phyloP scores from a whole-genome alignment of 805 yeast species.

The Nadsonia fulvescens region DNA sequence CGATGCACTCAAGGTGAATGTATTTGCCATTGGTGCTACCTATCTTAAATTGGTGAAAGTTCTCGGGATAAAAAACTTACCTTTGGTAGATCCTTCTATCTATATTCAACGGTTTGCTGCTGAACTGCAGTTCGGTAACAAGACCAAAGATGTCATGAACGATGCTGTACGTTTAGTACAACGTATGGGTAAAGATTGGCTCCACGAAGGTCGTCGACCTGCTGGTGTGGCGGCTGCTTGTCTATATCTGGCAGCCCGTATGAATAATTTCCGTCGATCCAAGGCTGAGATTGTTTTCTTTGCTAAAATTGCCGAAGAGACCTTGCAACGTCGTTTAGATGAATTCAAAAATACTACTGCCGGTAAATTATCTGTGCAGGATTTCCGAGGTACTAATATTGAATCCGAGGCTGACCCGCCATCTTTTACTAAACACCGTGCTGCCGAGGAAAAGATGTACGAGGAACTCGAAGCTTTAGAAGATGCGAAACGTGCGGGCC shows the following conservation, averaged over 20 bases:
- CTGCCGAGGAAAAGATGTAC: conserved; percentile 3
- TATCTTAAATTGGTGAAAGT: conserved; percentile 83
- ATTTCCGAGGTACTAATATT: conserved; percentile 37
- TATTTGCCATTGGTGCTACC: conserved; percentile 90
- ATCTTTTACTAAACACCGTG: conserved; percentile 46
- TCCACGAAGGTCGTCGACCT: conserved; percentile 90
- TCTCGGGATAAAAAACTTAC: conserved; percentile 57
- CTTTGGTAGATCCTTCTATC: conserved; percentile 85
- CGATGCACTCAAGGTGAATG: conserved; percentile 75
- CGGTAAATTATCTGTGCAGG: conserved; percentile 51
- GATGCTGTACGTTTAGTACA: conserved; percentile 81
- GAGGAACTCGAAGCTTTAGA: conserved; percentile 5
- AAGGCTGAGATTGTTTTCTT: conserved; percentile 90
- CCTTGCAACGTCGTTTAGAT: conserved; percentile 73
- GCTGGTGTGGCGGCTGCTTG: conserved; percentile 99
- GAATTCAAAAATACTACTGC: conserved; percentile 72
- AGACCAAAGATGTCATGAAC: conserved; percentile 47
- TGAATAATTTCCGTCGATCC: conserved; percentile 85
- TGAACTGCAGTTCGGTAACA: conserved; percentile 61
- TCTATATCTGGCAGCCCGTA: conserved; percentile 78
- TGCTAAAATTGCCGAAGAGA: conserved; percentile 87
- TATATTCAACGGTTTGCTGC: conserved; percentile 91
- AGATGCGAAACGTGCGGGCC: too few species aligned
- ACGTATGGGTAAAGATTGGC: conserved; percentile 90
- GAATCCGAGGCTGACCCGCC: conserved; percentile 59